Base-by-base conservation (phyloP, 257 asterid genomes). In the Striga asiatica region DNA sequence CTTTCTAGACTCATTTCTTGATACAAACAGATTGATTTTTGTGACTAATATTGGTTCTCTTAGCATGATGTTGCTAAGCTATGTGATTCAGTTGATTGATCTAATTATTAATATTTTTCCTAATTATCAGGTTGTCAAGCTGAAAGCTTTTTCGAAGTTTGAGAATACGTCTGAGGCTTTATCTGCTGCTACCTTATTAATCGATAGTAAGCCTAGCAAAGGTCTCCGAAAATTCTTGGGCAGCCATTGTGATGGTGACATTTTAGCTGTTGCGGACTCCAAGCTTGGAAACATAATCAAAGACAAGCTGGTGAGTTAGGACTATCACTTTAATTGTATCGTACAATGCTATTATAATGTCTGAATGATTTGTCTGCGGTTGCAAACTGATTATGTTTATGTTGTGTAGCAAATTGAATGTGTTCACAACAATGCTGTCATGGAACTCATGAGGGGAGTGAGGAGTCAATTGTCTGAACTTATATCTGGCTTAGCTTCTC, bases 401-500 rank as follows among this genome's bases (percentile, higher is more conserved):
- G 10, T 2, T 27, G 61, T 23, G 9, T 79, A 88, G 97, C 76
- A 82, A 81, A 88, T 88, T 61, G 97, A 85, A n/a, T 88, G 95
- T 63, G 80, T 85, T 50, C 97, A 88, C 65, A 82, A 82, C 71
- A 78, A 79, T 69, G 69, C 78, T 19, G 87, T 88, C 34, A 85
- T 82, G 95, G 97, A 88, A 64, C 66, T 88, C 58, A 88, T 88
- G 97, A 78, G 97, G 69, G 97, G 95, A 9, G 83, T 88, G 8
- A 82, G 97, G 64, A 85, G 86, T 66, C 94, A 85, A 47, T 62
- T 82, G 70, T 71, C 82, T 20, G 94, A 88, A 29, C 92, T 88
- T 13, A 88, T 88, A 59, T 62, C 92, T 38, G 97, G 95, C 39
- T 71, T 88, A 16, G 95, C 81, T 65, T 39, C 81, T 4, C 95